Base-by-base conservation (phyloP, 495 filamentous ascomycete genomes). In the Neurospora sp. region DNA sequence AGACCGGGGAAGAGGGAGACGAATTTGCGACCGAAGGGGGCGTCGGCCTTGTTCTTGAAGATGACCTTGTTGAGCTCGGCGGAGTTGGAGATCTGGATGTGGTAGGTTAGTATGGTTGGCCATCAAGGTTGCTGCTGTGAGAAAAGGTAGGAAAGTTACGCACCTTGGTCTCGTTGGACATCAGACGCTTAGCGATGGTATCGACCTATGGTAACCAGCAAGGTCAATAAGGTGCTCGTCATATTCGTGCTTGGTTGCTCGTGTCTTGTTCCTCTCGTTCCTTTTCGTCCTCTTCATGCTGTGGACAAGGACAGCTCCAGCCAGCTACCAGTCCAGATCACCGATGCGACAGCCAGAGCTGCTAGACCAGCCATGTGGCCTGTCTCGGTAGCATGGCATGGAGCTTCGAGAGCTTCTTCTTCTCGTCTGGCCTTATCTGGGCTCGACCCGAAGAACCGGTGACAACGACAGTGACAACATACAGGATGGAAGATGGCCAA, bases 111-210 rank as follows among this genome's bases (percentile, higher is more conserved):
- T 42, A 42, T 42, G 40, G 42, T n/a, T 47, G 27, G 53, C 27
- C 53, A 18, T 65, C 53, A 65, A 65, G 27, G 53, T 65, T 53
- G 53, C 53, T 61, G 22, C 41, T 31, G 27, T 31, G 27, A 31
- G 27, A 31, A 31, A 31, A 31, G 27, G 27, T 71, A 42, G 18
- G 6, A 14, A 18, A 35, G 40, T 38, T 37, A 71, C 75, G 72
- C 39, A 93, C 92, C 83, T 86, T 89, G 76, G 88, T 88, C 79
- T 97, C 91, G 82, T 99, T 98, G 90, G 94, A 97, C 96, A 99
- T 99, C 83, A 99, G 89, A 68, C 96, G 93, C 86, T 99, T 99
- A 68, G 96, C 94, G 72, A 93, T 97, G 53, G 96, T 99, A 82
- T 99, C 96, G 82, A 99, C 93, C 93, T 96, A 79, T 77, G 8